These are phyloP conservation scores for Starmerella vaccinii DNA, from an alignment of 805 yeast species.

Conservation along the genomic window DNA sequence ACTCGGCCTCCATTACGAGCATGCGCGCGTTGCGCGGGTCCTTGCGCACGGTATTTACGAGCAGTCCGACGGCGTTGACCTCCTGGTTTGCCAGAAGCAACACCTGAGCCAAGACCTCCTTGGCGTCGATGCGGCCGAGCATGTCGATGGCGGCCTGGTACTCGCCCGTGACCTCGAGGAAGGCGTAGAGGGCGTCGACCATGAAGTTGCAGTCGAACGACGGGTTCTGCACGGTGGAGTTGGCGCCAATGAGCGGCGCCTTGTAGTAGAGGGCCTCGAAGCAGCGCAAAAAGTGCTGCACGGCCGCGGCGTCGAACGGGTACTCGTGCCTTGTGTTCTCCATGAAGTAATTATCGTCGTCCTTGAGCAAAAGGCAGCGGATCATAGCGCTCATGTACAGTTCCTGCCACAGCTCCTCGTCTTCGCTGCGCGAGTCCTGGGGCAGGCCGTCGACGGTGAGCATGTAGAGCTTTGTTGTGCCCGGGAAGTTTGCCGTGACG, in stretches of 20 bases:
- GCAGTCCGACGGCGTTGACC: conserved; percentile 38
- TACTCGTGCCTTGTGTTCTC: conserved; percentile 75
- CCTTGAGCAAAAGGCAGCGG: conserved; percentile 66
- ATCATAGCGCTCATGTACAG: conserved; percentile 62
- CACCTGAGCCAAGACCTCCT: conserved; percentile 37
- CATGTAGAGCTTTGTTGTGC: conserved; percentile 34
- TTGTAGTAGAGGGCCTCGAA: conserved; percentile 56
- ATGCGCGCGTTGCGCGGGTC: conserved; percentile 50
- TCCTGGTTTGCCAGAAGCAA: conserved; percentile 37
- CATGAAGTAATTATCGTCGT: conserved; percentile 61
- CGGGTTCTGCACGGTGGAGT: conserved; percentile 60
- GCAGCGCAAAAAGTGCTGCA: conserved; percentile 48
- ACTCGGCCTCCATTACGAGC: conserved; percentile 53
- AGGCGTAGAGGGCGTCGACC: conserved; percentile 61
- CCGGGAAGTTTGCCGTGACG: conserved; percentile 50
- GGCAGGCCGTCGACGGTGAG: conserved; percentile 23
- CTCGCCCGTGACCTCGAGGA: conserved; percentile 53
- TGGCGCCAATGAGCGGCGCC: conserved; percentile 59
- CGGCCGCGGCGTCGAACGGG: conserved; percentile 51
- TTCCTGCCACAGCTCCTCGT: conserved; percentile 34
- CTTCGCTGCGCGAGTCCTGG: conserved; percentile 28
- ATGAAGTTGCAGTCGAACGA: conserved; percentile 54
- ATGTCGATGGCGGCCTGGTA: conserved; percentile 53
- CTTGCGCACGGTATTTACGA: conserved; percentile 35
- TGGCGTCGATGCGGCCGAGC: conserved; percentile 46